Conservation (phyloP, 2,329 filamentous ascomycete species). For the Thielaviopsis populi region DNA sequence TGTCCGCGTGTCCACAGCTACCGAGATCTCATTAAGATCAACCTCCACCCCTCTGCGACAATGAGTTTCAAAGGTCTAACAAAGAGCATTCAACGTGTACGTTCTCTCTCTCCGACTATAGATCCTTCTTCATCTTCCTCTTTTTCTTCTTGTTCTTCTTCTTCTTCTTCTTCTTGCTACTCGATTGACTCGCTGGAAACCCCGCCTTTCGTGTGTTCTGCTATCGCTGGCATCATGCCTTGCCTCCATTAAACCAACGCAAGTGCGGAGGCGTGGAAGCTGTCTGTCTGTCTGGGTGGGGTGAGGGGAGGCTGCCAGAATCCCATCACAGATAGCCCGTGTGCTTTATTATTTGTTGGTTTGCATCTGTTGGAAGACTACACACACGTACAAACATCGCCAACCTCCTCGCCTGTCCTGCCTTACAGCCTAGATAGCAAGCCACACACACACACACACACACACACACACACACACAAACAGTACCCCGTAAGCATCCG, state of each 20-base stretch:
- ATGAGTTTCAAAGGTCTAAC: conserved; percentile 98
- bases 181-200: neutral
- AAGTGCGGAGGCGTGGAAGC: neutral
- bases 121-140: conserved; percentile 1
- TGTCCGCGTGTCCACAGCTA: neutral
- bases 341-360: neutral
- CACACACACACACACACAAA: neutral
- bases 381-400: neutral
- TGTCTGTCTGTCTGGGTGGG: too few species aligned
- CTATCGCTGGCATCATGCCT: neutral
- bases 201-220: neutral
- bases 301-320: neutral
- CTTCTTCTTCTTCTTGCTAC: neutral
- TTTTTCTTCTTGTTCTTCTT: too few species aligned
- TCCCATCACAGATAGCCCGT: neutral
- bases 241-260: neutral
- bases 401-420: neutral
- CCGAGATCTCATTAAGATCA: neutral
- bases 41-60: conserved; percentile 18
- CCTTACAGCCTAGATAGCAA: neutral
- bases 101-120: conserved; percentile 22
- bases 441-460: neutral
- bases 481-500: conserved; percentile 8
- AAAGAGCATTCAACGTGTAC: conserved; percentile 74
- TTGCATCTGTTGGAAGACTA: neutral